phyloP scores from a whole-genome alignment of 2,329 filamentous ascomycete genomes.

The Alternaria triticimaculans region DNA sequence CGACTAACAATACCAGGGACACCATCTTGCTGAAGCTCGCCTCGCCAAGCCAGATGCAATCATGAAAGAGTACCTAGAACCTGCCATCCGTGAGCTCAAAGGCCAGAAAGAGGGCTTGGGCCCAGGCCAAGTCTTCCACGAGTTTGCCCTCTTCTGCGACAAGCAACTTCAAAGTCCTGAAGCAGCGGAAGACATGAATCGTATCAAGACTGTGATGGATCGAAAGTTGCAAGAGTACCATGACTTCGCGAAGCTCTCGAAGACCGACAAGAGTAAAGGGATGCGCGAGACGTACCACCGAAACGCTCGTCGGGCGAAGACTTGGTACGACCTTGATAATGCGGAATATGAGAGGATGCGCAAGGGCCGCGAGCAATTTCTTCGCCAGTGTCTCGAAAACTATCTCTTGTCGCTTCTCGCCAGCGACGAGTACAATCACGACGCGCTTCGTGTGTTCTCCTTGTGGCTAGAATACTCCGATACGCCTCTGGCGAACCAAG shows the following conservation, averaged over 20 bases:
- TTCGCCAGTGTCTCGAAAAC: slow-evolving; percentile 90
- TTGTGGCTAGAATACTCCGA: slow-evolving; percentile 89
- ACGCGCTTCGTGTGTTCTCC: slow-evolving; percentile 89
- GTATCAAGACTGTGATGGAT: slow-evolving; percentile 78
- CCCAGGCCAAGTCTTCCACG: slow-evolving; percentile 88
- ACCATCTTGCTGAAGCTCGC: slow-evolving; percentile 86
- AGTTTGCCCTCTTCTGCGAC: slow-evolving; percentile 95
- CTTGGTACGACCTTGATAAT: slow-evolving; percentile 90
- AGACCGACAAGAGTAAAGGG: slow-evolving; percentile 52
- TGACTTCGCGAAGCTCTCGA: slow-evolving; percentile 70
- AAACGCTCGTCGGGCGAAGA: slow-evolving; percentile 74
- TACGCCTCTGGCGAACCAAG: slow-evolving; percentile 76
- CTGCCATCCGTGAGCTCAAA: slow-evolving; percentile 81
- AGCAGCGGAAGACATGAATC: slow-evolving; percentile 80
- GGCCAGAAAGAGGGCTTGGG: slow-evolving; percentile 71
- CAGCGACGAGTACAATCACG: slow-evolving; percentile 87
- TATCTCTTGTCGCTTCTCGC: slow-evolving; percentile 85
- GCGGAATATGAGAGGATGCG: slow-evolving; percentile 82
- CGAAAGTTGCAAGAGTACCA: slow-evolving; percentile 81
- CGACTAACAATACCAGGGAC: slow-evolving; percentile 60
- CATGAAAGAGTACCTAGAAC: slow-evolving; percentile 82
- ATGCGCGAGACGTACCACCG: slow-evolving; percentile 60
- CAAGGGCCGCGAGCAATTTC: slow-evolving; percentile 77
- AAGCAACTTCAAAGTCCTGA: slow-evolving; percentile 89
- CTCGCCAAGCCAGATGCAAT: slow-evolving; percentile 92